Percentiles rank a stretch among this genome's conserved stretches.
Conservation (phyloP, 768 basidiomycete genomes). For the Leccinellum albellum region DNA sequence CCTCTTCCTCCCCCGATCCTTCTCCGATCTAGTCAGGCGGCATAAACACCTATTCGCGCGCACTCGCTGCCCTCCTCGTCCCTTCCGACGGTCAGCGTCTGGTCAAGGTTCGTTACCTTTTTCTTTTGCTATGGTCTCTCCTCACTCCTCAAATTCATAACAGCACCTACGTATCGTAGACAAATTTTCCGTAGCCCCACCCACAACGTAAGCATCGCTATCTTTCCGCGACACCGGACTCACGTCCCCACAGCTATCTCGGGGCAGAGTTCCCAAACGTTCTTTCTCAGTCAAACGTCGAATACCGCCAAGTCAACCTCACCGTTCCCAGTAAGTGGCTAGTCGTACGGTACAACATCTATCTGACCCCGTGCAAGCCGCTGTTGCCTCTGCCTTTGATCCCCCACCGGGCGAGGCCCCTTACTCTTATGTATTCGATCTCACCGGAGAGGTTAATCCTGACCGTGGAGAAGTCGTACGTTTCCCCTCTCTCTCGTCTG, state of each 20-base stretch:
- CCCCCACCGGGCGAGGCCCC: constrained; percentile 65
- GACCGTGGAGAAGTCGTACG: constrained; percentile 74
- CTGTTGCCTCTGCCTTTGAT: constrained; percentile 65
- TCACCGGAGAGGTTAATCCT: constrained; percentile 73
- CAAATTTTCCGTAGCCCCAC: constrained; percentile 66
- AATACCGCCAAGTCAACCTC: constrained; percentile 81
- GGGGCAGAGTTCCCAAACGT: constrained; percentile 70
- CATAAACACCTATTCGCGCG: constrained; percentile 73
- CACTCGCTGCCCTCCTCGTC: constrained; percentile 64
- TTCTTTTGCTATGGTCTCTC: constrained; percentile 6
- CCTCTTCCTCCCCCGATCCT: constrained; percentile 4
- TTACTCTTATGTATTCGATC: constrained; percentile 82
- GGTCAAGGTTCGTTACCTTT: constrained; percentile 56
- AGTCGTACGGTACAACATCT: background rate
- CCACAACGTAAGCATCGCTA: constrained; percentile 57
- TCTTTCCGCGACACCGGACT: constrained; percentile 13
- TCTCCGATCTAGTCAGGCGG: constrained; percentile 50
- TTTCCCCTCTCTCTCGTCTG: constrained; percentile 1
- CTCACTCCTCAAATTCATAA: constrained; percentile 4
- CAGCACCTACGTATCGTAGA: constrained; percentile 71
- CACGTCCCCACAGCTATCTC: constrained; percentile 54
- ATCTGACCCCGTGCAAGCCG: constrained; percentile 41
- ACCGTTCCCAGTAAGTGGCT: constrained; percentile 59
- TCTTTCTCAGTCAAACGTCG: constrained; percentile 63
- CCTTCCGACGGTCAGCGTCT: constrained; percentile 64